Evolutionary conservation across 306 rosid species (phyloP), one percentile per base, ranked within the genome.

Genomic region (Carpinus viminea): DNA sequence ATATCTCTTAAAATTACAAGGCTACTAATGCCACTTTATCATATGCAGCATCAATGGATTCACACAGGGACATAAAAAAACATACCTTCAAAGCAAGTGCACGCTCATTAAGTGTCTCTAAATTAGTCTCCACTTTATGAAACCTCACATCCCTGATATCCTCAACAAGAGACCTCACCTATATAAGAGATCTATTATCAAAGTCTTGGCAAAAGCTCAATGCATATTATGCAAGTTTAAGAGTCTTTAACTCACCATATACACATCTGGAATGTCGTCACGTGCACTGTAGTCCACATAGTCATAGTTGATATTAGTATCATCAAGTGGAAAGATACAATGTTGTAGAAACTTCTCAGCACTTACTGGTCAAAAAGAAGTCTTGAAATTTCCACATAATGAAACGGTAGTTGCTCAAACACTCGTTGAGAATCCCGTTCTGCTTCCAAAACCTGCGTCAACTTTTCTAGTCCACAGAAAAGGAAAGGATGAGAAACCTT

Each of bases 81-180:
- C 62, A 68, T 90, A 96, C 99, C 98, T 87, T 91, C 48, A 96
- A 98, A 48, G 99, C 98, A 75, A 96, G 77, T 78, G 98, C 89
- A 18, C 96, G 93, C 51, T 93, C 96, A 86, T 84, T 93, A 55
- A 96, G 90, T 48, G 93, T 87, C 83, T 90, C 98, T 81, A 96
- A 89, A 79, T 93, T 92, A 51, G 92, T 90, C 85, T 93, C 93
- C 38, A 93, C 93, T 85, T 95, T 95, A 84, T 91, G 98, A 85
- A 95, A 95, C 87, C 99, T 84, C 62, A 91, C 97, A 83, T 93
- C 90, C 74, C 92, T 88, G 76, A 96, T 93, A 79, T 96, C 99
- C 80, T 93, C 98, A 74, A 93, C 79, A n/a, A 96, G 89, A 82
- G 99, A 91, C 79, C 97, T 90, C 89, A 89, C 97, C 97, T 90